Conservation (phyloP, 768 basidiomycete genomes). For the Ramaria sp. region DNA sequence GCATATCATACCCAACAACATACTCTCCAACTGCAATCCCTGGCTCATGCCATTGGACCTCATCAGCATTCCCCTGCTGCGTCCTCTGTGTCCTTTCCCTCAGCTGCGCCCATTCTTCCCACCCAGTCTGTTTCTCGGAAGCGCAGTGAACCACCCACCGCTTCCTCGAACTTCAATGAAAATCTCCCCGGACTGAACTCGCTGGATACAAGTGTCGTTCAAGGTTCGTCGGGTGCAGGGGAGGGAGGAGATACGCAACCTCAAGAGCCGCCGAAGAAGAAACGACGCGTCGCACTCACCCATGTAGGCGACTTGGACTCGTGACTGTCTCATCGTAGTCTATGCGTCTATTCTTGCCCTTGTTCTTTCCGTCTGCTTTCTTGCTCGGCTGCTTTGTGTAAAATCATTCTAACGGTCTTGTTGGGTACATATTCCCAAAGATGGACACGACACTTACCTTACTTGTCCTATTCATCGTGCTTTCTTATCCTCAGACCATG, state of each 20-base stretch:
- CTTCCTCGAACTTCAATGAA: conserved; percentile 21
- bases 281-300: conserved; percentile 69
- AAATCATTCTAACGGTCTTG: neutral
- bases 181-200: conserved; percentile 18
- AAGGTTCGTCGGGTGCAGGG: neutral
- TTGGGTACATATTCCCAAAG: too few species aligned
- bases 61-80: conserved; percentile 21
- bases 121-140: conserved; percentile 23
- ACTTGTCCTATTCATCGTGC: too few species aligned
- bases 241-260: conserved; percentile 15
- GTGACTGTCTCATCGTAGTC: neutral
- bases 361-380: neutral
- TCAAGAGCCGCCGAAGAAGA: conserved; percentile 71
- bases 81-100: conserved; percentile 12
- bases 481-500: too few species aligned
- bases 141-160: conserved; percentile 26
- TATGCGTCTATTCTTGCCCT: neutral
- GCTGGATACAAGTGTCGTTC: conserved; percentile 11
- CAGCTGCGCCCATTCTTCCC: conserved; percentile 10
- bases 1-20: conserved; percentile 86
- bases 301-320: conserved; percentile 45
- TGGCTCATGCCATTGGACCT: conserved; percentile 49
- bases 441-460: too few species aligned
- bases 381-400: neutral
- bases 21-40: conserved; percentile 80